Base-by-base conservation (phyloP, 331 rosid species). In the Prunus yedoensis region DNA sequence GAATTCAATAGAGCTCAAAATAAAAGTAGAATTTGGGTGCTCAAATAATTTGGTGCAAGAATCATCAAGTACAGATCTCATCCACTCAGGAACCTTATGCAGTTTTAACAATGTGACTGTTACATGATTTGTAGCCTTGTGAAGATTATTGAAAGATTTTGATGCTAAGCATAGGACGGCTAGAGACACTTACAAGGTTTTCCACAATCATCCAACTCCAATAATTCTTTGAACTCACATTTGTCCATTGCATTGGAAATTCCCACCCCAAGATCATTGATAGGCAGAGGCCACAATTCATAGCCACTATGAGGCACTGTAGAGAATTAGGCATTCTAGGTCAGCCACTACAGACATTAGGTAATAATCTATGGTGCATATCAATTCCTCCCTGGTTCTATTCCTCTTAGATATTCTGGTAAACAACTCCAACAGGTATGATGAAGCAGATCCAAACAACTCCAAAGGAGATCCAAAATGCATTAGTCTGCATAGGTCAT, bases 241-340 rank as follows among this genome's bases (percentile, higher is more conserved):
- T 72, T 51, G 88, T 67, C 77, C 77, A 76, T 41, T 63, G 86
- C 75, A 77, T 70, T 45, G 77, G 74, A 56, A 79, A 81, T 82
- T 89, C 87, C 83, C 96, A 90, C 94, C 62, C 73, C 66, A 92
- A 58, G 67, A 91, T 73, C 75, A 89, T 80, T 53, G 95, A 86
- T 74, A 92, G 76, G 79, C 96, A 91, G 62, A 89, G 76, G 71
- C 91, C 82, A 66, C 95, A 90, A 75, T 92, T 91, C 73, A 78
- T 71, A 45, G 97, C 97, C 81, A 94, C 96, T 73, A 86, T 80
- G 62, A 54, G 72, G 80, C 93, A 49, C 69, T 74, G 74, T 90
- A 85, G 32, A 28, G 4, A 28, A 28, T 28, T 28, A 28, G 56
- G 71, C 97, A 92, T 88, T 94, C 95, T 79, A 94, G 67, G 63